Conservation (phyloP, 1,284 basidiomycete species). For the Ceratobasidium sp. region DNA sequence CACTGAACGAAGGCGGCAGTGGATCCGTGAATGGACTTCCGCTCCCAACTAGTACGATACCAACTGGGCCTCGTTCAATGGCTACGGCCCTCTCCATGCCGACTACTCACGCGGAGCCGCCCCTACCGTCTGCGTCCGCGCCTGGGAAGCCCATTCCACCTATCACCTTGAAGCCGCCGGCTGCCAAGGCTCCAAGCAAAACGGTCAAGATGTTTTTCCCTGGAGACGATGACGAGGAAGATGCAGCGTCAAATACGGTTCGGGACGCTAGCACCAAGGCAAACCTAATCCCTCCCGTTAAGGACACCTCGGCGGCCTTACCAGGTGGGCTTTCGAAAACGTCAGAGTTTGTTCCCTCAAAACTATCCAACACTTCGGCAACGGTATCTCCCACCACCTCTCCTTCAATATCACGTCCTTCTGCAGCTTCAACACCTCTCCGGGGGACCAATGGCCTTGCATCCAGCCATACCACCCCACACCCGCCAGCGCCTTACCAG, state of each 20-base stretch:
- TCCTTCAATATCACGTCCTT: conserved; percentile 10
- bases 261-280: conserved; percentile 26
- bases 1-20: not conserved
- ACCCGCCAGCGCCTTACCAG: not conserved
- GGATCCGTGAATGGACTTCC: conserved; percentile 19
- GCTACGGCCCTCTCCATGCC: conserved; percentile 31
- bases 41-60: conserved; percentile 37
- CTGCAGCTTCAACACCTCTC: conserved; percentile 4
- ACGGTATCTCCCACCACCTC: conserved; percentile 2
- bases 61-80: conserved; percentile 44
- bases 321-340: conserved; percentile 7
- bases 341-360: conserved; percentile 33
- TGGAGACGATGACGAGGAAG: conserved; percentile 54
- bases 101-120: conserved; percentile 14
- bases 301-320: not conserved
- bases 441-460: not conserved
- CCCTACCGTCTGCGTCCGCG: not conserved
- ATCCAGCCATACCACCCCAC: not conserved
- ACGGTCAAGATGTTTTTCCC: conserved; percentile 56
- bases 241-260: conserved; percentile 5
- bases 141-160: conserved; percentile 19
- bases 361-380: not conserved
- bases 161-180: conserved; percentile 24
- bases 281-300: conserved; percentile 32
- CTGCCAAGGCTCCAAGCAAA: conserved; percentile 44